Base-by-base conservation (phyloP, 2,329 filamentous ascomycete genomes). In the Scortechinia acanthostroma region DNA sequence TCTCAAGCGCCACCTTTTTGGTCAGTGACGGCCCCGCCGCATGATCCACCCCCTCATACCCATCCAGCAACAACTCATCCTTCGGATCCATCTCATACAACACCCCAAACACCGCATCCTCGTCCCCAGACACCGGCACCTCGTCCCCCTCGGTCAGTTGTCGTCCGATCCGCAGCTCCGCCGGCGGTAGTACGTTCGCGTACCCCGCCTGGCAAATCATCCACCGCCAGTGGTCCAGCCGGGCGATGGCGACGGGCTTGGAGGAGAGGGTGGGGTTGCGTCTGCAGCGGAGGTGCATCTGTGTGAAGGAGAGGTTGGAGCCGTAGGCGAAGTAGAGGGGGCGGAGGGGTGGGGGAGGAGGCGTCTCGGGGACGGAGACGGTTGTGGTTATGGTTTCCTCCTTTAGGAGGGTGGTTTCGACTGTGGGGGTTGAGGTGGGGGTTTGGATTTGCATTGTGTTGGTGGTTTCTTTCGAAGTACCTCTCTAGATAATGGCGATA, bases 281-380 rank as follows among this genome's bases (percentile, higher is more conserved):
- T 2, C 73, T 73, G 55, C 84, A 88, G 44, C 83, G 79, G 42
- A 58, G 52, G 3, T 53, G 53, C 84, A 88, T 88, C 60, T 87
- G 83, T 21, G 69, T 61, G 1, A 71, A 71, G 58, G 80, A 85
- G 47, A 88, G 71, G 59, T 88, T 88, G 57, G 75, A 81, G 50
- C 83, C 84, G 61, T 84, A 88, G 53, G 76, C 84, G 56, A 88
- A 86, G 67, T 86, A 86, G 50, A 79, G 59, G 43, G 58, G 35
- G 10, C 6, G 14, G 13, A 17, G n/a, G 25, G 25, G 25, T 10
- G 10, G 10, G 10, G 25, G 25, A 10, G 25, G 25, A 10, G 25
- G 25, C n/a, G 25, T 30, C 25, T 10, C n/a, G 25, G 25, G 25
- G 25, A 10, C 10, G 25, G 25, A 30, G 25, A n/a, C 10, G 25